Evolutionary conservation across 495 filamentous ascomycete genomes (phyloP), one percentile per base, ranked within the genome.

Genomic region (Talaromyces ruber): DNA sequence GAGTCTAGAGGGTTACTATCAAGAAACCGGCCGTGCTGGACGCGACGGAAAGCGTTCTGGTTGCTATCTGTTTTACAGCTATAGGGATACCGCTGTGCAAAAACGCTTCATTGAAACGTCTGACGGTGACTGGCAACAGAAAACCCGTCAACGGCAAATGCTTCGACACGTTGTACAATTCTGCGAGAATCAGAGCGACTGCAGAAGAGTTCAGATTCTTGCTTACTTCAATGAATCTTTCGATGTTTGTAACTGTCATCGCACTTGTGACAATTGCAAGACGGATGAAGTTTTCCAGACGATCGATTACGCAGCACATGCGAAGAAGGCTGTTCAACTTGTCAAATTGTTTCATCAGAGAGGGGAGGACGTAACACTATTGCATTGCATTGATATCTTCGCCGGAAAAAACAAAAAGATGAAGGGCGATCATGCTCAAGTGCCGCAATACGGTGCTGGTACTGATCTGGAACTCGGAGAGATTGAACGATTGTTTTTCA

Each of bases 1-100:
- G 73, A 96, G 90, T 67, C 79, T 98, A n/a, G 94, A 98, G 72
- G 95, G 93, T 0, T 98, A 98, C 69, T 97, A 97, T 66, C 94
- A 98, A 68, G 95, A 98, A 68, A 98, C 93, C 11, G 94, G 94
- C 0, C 89, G 94, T 52, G 94, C 94, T 22, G 94, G 94, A 8
- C 84, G 94, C 66, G 94, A 99, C 73, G 93, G 92, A 9, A 85
- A 90, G 64, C 80, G 80, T 9, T 96, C 93, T 12, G 86, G 88
- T 37, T 99, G 94, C 74, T 96, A 91, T 66, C 79, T 99, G 32
- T 98, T 87, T 70, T 99, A 92, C 64, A 77, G 79, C 47, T 97
- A 92, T 72, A 78, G 74, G 21, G 94, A 99, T 63, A 81, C 82
- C 37, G 84, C 67, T 62, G 76, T 67, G 62, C 72, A 81, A 63